These are phyloP conservation scores for Monosporascus sp. DNA, from an alignment of 2,329 filamentous ascomycete species.

Conservation along the genomic window DNA sequence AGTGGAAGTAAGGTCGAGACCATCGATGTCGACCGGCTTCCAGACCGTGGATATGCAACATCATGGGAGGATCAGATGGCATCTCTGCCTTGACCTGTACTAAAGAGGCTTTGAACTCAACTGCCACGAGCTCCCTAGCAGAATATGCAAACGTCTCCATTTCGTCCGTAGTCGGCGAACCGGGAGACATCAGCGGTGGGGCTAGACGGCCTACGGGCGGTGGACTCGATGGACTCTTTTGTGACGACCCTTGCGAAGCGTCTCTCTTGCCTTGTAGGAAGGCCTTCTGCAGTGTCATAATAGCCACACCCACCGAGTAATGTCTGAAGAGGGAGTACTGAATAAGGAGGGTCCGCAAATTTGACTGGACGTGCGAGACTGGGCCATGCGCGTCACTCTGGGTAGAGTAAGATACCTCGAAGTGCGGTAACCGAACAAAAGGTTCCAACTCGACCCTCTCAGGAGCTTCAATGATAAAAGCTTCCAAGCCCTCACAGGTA, in stretches of 20 bases:
- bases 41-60: conserved; percentile 81
- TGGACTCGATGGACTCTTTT: conserved; percentile 21
- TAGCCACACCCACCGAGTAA: conserved; percentile 80
- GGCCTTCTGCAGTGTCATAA: conserved; percentile 66
- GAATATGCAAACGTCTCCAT: conserved; percentile 28
- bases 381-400: conserved; percentile 82
- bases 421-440: conserved; percentile 78
- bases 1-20: conserved; percentile 74
- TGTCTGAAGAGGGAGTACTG: conserved; percentile 93
- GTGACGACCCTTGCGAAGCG: conserved; percentile 17
- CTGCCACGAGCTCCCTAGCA: conserved; percentile 62
- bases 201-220: conserved; percentile 28
- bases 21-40: conserved; percentile 83
- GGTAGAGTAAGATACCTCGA: conserved; percentile 82
- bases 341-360: conserved; percentile 70
- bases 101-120: conserved; percentile 77
- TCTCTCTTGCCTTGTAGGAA: conserved; percentile 53
- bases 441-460: conserved; percentile 81
- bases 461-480: conserved; percentile 81
- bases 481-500: conserved; percentile 79
- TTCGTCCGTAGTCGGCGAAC: conserved; percentile 23
- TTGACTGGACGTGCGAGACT: conserved; percentile 79
- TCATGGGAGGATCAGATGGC: conserved; percentile 83
- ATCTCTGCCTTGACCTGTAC: conserved; percentile 85
- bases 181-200: conserved; percentile 31